A percentile compares a stretch with the other conserved stretches of the same genome.
These are phyloP conservation scores for Penicillium decumbens DNA, from an alignment of 2,329 filamentous ascomycete species.

Conservation along the genomic window DNA sequence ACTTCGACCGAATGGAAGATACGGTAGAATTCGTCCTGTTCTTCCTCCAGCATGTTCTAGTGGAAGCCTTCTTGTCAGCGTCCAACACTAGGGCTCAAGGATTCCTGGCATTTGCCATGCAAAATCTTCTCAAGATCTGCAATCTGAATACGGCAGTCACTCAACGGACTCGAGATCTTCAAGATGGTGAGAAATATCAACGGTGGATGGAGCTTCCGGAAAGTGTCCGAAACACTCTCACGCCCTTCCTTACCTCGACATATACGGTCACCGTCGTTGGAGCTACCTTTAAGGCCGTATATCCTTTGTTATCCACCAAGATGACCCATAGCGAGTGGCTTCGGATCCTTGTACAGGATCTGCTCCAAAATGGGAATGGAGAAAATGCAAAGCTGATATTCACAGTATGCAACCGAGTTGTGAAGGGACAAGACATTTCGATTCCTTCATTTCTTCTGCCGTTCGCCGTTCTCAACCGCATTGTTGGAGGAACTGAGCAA, in stretches of 20 bases:
- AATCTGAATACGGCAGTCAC: conserved; percentile 60
- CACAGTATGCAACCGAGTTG: conserved; percentile 71
- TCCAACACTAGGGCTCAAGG: conserved; percentile 84
- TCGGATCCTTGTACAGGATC: conserved; percentile 70
- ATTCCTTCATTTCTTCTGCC: conserved; percentile 86
- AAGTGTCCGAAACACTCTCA: conserved; percentile 71
- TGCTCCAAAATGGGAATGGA: conserved; percentile 73
- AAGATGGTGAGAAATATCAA: conserved; percentile 58
- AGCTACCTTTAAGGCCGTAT: conserved; percentile 53
- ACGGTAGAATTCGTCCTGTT: conserved; percentile 81
- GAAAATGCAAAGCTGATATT: conserved; percentile 73
- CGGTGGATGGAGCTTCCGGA: conserved; percentile 78
- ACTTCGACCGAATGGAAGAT: conserved; percentile 74
- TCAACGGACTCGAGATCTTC: conserved; percentile 50
- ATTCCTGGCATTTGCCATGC: conserved; percentile 90
- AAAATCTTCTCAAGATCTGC: conserved; percentile 76
- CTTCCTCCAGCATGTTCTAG: conserved; percentile 78
- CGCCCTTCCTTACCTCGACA: conserved; percentile 78
- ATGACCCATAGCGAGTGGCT: conserved; percentile 78
- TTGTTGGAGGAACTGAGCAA: conserved; percentile 65
- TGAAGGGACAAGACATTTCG: conserved; percentile 77
- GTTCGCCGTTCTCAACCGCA: conserved; percentile 76
- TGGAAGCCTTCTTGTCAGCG: conserved; percentile 85
- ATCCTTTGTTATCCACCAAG: conserved; percentile 70
- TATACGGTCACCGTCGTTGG: conserved; percentile 67